Evolutionary conservation across 2,329 filamentous ascomycete genomes (phyloP), one percentile per base, ranked within the genome.

Genomic region (Hortaea sp.): DNA sequence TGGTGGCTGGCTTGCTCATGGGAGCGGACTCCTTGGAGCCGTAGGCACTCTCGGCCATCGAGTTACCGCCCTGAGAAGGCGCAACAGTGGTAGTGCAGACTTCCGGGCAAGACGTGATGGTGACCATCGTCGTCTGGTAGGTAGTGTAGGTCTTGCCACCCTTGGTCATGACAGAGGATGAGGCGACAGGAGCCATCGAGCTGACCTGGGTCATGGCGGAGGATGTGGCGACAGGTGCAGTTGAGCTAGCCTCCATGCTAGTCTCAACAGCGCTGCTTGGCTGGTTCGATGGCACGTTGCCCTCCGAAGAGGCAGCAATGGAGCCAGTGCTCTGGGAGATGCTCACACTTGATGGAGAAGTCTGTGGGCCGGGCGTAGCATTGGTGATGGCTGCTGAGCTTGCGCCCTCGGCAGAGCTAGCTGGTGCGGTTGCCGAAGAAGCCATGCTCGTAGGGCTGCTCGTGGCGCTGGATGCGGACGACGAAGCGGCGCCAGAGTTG

Each of bases 81-180:
- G 20, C 20, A 20, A 20, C 20, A 20, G 20, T 20, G 20, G 10
- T 38, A 11, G 31, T n/a, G 42, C 31, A 37, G 30, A 10, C 30
- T 10, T 34, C 44, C 7, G 49, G 34, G 47, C 53, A 56, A 43
- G 44, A 46, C 28, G 51, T 54, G 38, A 57, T 42, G 38, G 56
- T 58, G 41, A 53, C 42, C 29, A 53, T 29, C 12, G 56, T 54
- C 32, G 54, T 54, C 12, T 38, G 38, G 48, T 44, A 50, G 42
- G 43, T 50, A 20, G 53, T 49, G 20, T 43, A 7, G 7, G 50
- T 55, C 29, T 42, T 34, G 30, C 45, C 44, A 20, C 30, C 42
- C 7, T 13, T 41, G 30, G 31, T 41, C 29, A 30, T 39, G 30
- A 40, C 46, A 45, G 37, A 42, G 42, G 32, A 35, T n/a, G 46